phyloP scores from a whole-genome alignment of 2,329 filamentous ascomycete genomes.

The Camptophora hylomeconis region DNA sequence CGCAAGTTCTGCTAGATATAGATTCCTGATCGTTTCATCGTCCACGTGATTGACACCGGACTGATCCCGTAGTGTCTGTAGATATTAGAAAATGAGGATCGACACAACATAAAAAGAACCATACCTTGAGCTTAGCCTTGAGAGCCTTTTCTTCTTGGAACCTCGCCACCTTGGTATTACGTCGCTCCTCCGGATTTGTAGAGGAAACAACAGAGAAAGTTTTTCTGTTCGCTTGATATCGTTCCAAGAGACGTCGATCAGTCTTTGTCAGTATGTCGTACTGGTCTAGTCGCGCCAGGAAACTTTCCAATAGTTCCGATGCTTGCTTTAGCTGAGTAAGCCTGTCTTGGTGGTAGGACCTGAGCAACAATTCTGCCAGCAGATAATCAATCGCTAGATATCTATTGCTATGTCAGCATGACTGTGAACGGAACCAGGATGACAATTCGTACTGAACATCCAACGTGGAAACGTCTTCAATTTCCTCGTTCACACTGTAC shows the following conservation, averaged over 20 bases:
- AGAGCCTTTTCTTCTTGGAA: conserved; percentile 79
- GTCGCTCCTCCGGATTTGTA: conserved; percentile 52
- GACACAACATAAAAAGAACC: conserved; percentile 22
- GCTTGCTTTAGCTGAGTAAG: conserved; percentile 49
- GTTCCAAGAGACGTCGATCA: conserved; percentile 57
- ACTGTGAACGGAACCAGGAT: background rate
- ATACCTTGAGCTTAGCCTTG: conserved; percentile 65
- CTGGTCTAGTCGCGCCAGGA: conserved; percentile 60
- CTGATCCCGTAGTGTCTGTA: conserved; percentile 9
- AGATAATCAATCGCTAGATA: conserved; percentile 67
- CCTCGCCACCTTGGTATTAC: conserved; percentile 73
- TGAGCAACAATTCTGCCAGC: conserved; percentile 66
- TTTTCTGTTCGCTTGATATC: conserved; percentile 59
- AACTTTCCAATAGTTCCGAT: conserved; percentile 61
- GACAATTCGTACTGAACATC: conserved; percentile 60
- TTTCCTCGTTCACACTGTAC: conserved; percentile 79
- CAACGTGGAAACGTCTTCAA: conserved; percentile 76
- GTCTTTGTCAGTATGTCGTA: conserved; percentile 58
- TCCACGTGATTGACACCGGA: conserved; percentile 34
- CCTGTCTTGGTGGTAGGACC: conserved; percentile 49
- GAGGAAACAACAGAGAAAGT: conserved; percentile 59
- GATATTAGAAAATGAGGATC: conserved; percentile 6
- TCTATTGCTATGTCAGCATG: conserved; percentile 27
- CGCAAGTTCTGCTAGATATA: conserved; percentile 63
- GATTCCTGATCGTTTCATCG: conserved; percentile 67